phyloP scores from a whole-genome alignment of 768 basidiomycete species.

The Grammothele lineata region DNA sequence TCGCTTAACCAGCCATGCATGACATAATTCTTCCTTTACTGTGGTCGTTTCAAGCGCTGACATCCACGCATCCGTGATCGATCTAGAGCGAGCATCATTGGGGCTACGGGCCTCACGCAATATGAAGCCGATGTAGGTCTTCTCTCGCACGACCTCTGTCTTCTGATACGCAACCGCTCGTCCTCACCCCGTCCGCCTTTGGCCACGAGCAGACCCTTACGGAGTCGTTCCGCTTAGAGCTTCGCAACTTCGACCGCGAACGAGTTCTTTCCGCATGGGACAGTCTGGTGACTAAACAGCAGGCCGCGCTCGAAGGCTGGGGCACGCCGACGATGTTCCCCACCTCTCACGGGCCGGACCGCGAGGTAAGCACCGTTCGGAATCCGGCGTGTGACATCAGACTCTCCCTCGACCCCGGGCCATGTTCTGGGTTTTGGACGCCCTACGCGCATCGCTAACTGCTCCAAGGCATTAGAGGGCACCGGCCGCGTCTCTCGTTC shows the following conservation, averaged over 20 bases:
- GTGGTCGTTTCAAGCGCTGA: no score
- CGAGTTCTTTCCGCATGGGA: slow-evolving; percentile 75
- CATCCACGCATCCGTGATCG: not conserved
- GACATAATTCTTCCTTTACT: no score
- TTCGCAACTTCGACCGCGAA: slow-evolving; percentile 65
- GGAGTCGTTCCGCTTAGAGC: slow-evolving; percentile 58
- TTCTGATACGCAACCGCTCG: slow-evolving; percentile 3
- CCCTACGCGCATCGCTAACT: no score
- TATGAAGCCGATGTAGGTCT: slow-evolving; percentile 61
- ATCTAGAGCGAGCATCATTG: slow-evolving; percentile 62
- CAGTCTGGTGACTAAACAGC: slow-evolving; percentile 66
- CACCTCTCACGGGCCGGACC: slow-evolving; percentile 42
- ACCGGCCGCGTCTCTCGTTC: no score
- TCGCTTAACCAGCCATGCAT: no score
- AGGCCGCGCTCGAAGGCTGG: slow-evolving; percentile 53
- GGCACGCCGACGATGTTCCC: slow-evolving; percentile 71
- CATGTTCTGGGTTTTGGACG: no score
- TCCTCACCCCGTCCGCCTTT: not conserved
- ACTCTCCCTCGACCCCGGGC: no score
- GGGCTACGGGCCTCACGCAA: slow-evolving; percentile 51
- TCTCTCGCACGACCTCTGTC: slow-evolving; percentile 4
- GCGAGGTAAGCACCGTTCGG: slow-evolving; percentile 48
- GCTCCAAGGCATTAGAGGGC: no score
- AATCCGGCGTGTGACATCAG: slow-evolving; percentile 1
- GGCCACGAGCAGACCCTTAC: slow-evolving; percentile 51